These are phyloP conservation scores for Cercospora zeae-maydis DNA, from an alignment of 2,329 filamentous ascomycete genomes.

Conservation along the genomic window DNA sequence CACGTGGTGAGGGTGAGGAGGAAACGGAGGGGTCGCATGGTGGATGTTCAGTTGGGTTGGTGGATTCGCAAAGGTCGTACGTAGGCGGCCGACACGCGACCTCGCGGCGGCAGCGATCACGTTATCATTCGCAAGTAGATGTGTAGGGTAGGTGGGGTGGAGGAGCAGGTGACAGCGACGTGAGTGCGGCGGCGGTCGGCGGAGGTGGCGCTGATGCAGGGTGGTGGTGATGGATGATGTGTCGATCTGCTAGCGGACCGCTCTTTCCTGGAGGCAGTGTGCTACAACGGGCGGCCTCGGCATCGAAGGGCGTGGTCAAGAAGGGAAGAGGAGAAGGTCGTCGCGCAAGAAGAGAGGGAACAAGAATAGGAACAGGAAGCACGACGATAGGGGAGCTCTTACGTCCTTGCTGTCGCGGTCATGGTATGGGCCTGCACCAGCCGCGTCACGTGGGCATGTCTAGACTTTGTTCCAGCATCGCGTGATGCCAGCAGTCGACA, in stretches of 20 bases:
- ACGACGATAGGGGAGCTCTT: background rate
- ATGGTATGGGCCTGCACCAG: background rate
- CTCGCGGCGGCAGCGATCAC: constrained; percentile 11
- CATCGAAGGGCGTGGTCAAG: background rate
- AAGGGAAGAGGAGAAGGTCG: background rate
- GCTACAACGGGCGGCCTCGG: background rate
- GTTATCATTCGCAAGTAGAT: constrained; percentile 12
- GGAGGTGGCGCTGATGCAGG: constrained; percentile 3
- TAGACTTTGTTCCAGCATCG: background rate
- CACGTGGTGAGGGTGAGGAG: constrained; percentile 44
- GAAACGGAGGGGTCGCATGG: constrained; percentile 42
- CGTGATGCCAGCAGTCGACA: background rate
- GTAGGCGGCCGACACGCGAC: constrained; percentile 14
- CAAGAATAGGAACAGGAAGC: background rate
- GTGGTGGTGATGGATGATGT: constrained; percentile 8
- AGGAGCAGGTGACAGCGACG: background rate
- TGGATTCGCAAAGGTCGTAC: background rate
- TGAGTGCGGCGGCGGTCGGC: constrained; percentile 1
- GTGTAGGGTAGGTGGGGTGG: background rate
- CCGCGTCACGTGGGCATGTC: background rate
- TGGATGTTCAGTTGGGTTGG: constrained; percentile 11
- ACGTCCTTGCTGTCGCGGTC: constrained; percentile 3
- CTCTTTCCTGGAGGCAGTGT: constrained; percentile 1
- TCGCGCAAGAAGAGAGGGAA: background rate
- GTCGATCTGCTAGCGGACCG: constrained; percentile 6